These are phyloP conservation scores for Lathyrus sativus DNA, from an alignment of 306 rosid genomes.

Conservation along the genomic window DNA sequence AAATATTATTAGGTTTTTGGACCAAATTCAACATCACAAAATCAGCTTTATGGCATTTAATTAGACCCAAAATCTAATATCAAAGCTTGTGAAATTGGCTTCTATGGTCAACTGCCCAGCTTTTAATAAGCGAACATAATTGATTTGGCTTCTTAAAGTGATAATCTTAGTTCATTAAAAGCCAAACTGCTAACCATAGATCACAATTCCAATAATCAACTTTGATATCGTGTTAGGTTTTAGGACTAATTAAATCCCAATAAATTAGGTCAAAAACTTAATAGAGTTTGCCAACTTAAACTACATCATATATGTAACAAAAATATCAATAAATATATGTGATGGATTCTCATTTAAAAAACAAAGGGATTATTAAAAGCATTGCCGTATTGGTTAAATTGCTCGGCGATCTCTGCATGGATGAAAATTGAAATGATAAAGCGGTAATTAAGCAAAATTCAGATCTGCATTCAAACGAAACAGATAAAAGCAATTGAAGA, in stretches of 20 bases:
- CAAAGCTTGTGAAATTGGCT: not conserved
- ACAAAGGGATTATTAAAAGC: slow-evolving; percentile 1
- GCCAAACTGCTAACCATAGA: not conserved
- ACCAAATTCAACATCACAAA: not conserved
- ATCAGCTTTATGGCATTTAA: not conserved
- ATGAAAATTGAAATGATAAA: not conserved
- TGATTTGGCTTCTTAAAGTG: not conserved
- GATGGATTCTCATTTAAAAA: not conserved
- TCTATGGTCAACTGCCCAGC: not conserved
- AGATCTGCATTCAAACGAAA: not conserved
- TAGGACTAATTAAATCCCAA: not conserved
- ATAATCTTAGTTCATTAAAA: not conserved
- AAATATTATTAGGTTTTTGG: not conserved
- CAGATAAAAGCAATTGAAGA: not conserved
- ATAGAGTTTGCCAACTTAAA: not conserved
- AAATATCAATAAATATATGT: not conserved
- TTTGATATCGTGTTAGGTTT: not conserved
- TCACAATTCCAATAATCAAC: not conserved
- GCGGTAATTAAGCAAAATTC: not conserved
- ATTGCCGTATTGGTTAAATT: not conserved
- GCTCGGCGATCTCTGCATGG: not conserved
- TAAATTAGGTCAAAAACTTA: not conserved
- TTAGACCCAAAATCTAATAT: slow-evolving; percentile 2
- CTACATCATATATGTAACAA: not conserved
- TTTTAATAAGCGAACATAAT: not conserved